phyloP scores from a whole-genome alignment of 129 eudicot genomes.

The Tagetes patula region DNA sequence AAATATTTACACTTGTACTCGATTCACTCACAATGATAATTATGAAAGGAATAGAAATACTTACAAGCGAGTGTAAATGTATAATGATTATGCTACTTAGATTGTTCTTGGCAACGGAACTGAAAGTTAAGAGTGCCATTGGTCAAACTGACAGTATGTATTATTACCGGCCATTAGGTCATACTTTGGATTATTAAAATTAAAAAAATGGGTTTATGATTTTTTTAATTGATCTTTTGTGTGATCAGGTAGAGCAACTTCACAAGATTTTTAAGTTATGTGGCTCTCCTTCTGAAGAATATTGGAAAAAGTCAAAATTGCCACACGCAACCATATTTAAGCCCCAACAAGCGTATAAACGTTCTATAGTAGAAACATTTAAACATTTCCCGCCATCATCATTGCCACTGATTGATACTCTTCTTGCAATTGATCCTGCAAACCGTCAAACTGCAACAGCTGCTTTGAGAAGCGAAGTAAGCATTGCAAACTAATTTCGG shows the following conservation, averaged over 20 bases:
- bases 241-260: conserved; percentile 67
- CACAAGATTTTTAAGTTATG: conserved; percentile 83
- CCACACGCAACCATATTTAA: conserved; percentile 80
- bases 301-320: conserved; percentile 80
- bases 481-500: conserved; percentile 8
- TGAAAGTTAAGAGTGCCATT: too few species aligned
- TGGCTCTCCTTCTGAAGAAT: conserved; percentile 88
- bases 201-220: not conserved
- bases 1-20: too few species aligned
- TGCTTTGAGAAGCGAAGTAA: conserved; percentile 69
- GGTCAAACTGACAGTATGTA: too few species aligned
- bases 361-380: conserved; percentile 60
- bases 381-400: conserved; percentile 67
- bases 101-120: too few species aligned
- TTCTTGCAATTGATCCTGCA: conserved; percentile 87
- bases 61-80: too few species aligned
- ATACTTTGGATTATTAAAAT: too few species aligned
- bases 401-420: conserved; percentile 73
- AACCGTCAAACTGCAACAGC: conserved; percentile 73
- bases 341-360: conserved; percentile 70
- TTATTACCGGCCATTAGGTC: too few species aligned
- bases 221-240: not conserved
- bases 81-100: too few species aligned
- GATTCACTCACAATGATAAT: too few species aligned
- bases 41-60: too few species aligned